These are phyloP conservation scores for Mitosporidium daphniae DNA, from an alignment of 371 early-diverging fungal genomes.

Conservation along the genomic window DNA sequence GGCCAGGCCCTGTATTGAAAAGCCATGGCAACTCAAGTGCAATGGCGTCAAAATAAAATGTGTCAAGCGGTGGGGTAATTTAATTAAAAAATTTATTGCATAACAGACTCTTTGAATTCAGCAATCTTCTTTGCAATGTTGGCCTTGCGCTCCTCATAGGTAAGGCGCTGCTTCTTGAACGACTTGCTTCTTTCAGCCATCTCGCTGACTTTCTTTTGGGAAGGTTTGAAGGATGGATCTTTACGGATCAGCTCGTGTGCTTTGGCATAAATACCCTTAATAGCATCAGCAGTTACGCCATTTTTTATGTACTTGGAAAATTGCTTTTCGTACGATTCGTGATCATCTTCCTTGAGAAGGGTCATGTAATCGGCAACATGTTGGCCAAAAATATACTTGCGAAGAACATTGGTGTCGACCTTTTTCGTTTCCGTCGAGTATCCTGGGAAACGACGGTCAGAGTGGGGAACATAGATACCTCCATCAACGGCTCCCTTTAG, in stretches of 20 bases:
- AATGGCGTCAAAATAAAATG: no score
- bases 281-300: slow-evolving; percentile 49
- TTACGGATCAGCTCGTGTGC: slow-evolving; percentile 78
- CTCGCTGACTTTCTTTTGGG: no score
- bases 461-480: slow-evolving; percentile 91
- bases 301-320: slow-evolving; percentile 73
- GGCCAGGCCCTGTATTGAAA: no score
- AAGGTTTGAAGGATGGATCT: slow-evolving; percentile 30
- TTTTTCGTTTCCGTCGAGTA: slow-evolving; percentile 53
- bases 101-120: no score
- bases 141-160: no score
- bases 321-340: slow-evolving; percentile 80
- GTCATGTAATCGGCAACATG: slow-evolving; percentile 95
- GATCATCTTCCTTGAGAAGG: slow-evolving; percentile 80
- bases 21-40: no score
- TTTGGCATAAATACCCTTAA: slow-evolving; percentile 71
- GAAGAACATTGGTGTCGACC: slow-evolving; percentile 70
- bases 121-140: no score
- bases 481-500: slow-evolving; percentile 99
- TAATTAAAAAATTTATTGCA: no score
- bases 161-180: no score
- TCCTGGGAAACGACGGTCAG: slow-evolving; percentile 88
- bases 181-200: no score
- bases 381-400: slow-evolving; percentile 89
- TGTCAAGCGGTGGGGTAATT: no score